Base-by-base conservation (phyloP, 2,329 filamentous ascomycete species). In the Aspergillus sp. region DNA sequence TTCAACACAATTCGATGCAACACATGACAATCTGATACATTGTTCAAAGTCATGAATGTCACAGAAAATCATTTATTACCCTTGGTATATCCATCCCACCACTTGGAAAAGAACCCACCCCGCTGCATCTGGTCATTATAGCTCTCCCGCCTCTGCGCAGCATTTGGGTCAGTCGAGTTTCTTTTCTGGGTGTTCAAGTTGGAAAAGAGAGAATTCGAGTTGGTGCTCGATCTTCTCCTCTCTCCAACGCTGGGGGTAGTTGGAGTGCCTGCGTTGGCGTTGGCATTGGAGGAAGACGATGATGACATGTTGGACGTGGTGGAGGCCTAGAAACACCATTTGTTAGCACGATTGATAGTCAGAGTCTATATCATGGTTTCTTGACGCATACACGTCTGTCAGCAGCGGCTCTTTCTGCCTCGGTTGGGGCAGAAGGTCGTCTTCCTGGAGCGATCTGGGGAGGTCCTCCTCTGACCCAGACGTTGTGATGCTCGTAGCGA, bases 161-260 rank as follows among this genome's bases (percentile, higher is more conserved):
- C 54, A 2, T 52, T 50, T 0, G 64, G 58, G 51, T 73, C 70
- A 7, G 42, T 44, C 1, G 58, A 62, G 33, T 66, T 66, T 8
- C 73, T 65, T 50, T 76, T 76, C 56, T 73, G 70, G 27, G 59
- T 63, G 5, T 65, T 64, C 47, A 75, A 58, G 28, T 66, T 64
- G 19, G 52, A 50, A 39, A 61, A 62, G 2, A 64, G 48, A n/a
- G 56, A 55, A 37, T 49, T 33, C 6, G 9, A 3, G 6, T 30
- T 19, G 2, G 39, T 51, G 39, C 62, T 59, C 28, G 57, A 58
- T 45, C 59, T 56, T 42, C 61, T 55, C 27, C 61, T 52, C 19
- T 64, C 60, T 5, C 43, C 48, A 27, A 50, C 38, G 3, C 30
- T 48, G 11, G 56, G 55, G 29, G 32, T 46, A 33, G 29, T 40